Conservation (phyloP, 2,329 filamentous ascomycete species). For the Cryphonectria parasitica region DNA sequence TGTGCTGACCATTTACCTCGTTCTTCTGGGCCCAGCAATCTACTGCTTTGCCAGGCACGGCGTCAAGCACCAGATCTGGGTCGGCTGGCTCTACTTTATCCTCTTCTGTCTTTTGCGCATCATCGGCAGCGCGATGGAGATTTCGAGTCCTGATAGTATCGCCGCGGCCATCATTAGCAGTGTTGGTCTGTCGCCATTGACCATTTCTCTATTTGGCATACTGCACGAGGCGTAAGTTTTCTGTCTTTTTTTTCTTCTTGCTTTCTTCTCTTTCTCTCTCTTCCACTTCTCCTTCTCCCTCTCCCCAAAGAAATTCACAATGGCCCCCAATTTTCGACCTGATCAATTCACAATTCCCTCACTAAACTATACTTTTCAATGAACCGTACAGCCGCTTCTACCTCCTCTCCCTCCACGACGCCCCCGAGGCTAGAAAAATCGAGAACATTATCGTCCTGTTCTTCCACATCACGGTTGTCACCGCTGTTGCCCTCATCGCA, state of each 20-base stretch:
- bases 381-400: constrained; percentile 15
- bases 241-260: too few species aligned
- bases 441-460: constrained; percentile 27
- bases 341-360: too few species aligned
- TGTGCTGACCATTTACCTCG: constrained; percentile 41
- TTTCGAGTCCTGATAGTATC: constrained; percentile 33
- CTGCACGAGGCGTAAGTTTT: constrained; percentile 41
- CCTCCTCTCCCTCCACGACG: not conserved
- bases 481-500: constrained; percentile 35
- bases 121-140: constrained; percentile 38
- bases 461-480: constrained; percentile 34
- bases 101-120: constrained; percentile 45
- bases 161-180: constrained; percentile 41
- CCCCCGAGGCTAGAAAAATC: constrained; percentile 1
- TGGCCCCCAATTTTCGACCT: too few species aligned
- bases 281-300: constrained; percentile 6
- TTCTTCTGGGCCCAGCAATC: constrained; percentile 37
- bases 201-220: constrained; percentile 38
- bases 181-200: constrained; percentile 45
- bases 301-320: not conserved
- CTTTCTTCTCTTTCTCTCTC: not conserved
- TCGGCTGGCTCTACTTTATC: constrained; percentile 45
- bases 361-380: not conserved
- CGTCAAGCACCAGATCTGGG: constrained; percentile 33
- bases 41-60: constrained; percentile 42